These are phyloP conservation scores for Blastomyces gilchristii DNA, from an alignment of 2,329 filamentous ascomycete genomes.

Conservation along the genomic window DNA sequence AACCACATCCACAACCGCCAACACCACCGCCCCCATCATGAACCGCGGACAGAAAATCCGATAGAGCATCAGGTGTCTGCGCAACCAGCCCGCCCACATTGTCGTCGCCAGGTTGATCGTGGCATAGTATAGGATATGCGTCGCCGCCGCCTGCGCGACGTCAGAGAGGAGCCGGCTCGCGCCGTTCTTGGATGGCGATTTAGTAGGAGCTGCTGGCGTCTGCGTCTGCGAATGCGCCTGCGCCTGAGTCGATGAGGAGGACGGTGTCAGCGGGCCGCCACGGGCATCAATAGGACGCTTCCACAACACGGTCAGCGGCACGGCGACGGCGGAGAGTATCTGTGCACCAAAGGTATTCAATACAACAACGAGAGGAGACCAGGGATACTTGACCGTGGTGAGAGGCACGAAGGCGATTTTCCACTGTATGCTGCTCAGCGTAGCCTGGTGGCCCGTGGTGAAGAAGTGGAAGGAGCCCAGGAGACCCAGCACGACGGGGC, in stretches of 20 bases:
- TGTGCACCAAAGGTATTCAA: slow-evolving; percentile 86
- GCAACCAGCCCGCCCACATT: slow-evolving; percentile 76
- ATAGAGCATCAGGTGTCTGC: slow-evolving; percentile 92
- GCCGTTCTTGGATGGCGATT: slow-evolving; percentile 17
- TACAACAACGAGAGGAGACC: slow-evolving; percentile 68
- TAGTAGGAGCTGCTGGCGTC: not conserved
- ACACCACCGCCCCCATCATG: slow-evolving; percentile 63
- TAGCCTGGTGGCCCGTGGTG: slow-evolving; percentile 93
- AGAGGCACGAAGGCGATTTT: slow-evolving; percentile 88
- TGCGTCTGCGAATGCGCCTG: not conserved
- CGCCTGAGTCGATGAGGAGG: slow-evolving; percentile 8
- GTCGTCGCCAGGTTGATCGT: slow-evolving; percentile 77
- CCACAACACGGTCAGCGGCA: slow-evolving; percentile 79
- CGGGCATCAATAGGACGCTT: slow-evolving; percentile 66
- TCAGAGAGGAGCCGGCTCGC: slow-evolving; percentile 49
- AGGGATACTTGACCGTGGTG: slow-evolving; percentile 73
- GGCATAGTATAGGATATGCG: slow-evolving; percentile 72
- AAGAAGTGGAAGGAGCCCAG: slow-evolving; percentile 92
- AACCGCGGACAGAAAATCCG: slow-evolving; percentile 86
- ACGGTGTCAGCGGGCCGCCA: not conserved
- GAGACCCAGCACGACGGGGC: slow-evolving; percentile 73
- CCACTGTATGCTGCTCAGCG: slow-evolving; percentile 83
- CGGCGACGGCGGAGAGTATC: slow-evolving; percentile 66
- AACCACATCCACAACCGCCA: slow-evolving; percentile 69
- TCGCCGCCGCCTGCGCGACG: slow-evolving; percentile 59